Evolutionary conservation across 2,329 filamentous ascomycete genomes (phyloP).

Genomic region (Phaeosphaeriaceae sp.): DNA sequence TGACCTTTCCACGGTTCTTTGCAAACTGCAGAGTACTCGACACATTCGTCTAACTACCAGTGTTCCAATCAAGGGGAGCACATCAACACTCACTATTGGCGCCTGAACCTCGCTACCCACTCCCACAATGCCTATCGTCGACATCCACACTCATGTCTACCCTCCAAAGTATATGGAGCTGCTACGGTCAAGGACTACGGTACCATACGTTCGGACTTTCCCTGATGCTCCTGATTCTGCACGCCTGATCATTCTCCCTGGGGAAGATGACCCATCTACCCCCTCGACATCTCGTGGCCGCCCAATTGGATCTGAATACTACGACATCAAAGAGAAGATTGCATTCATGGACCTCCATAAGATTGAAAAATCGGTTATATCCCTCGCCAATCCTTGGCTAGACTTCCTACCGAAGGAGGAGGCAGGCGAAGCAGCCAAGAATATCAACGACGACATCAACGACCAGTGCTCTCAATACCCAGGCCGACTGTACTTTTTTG

Average conservation of each 20-base stretch:
- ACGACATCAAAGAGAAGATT: conserved; percentile 78
- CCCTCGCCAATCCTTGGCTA: conserved; percentile 91
- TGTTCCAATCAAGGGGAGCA: too few relatives aligned
- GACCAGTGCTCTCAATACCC: conserved; percentile 70
- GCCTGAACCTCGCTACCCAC: neutral
- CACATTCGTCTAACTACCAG: too few relatives aligned
- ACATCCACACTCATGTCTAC: conserved; percentile 70
- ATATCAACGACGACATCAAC: conserved; percentile 81
- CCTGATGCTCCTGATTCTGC: conserved; percentile 59
- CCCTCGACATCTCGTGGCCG: conserved; percentile 69
- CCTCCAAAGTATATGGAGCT: conserved; percentile 65
- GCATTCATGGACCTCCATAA: conserved; percentile 85
- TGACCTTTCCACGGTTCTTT: neutral
- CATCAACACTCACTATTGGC: too few relatives aligned
- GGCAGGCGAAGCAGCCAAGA: conserved; percentile 67
- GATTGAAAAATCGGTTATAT: conserved; percentile 84
- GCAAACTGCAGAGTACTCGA: too few relatives aligned
- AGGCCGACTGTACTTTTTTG: conserved; percentile 81
- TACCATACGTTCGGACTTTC: conserved; percentile 75
- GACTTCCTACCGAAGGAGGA: conserved; percentile 74
- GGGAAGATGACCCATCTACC: conserved; percentile 61
- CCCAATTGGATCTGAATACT: conserved; percentile 83
- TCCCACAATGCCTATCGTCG: conserved; percentile 57
- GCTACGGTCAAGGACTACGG: conserved; percentile 62
- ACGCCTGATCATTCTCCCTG: conserved; percentile 70